Percentiles rank a stretch among this genome's conserved stretches.
Conservation (phyloP, 305 asterid genomes). For the Ilex paraguariensis region DNA sequence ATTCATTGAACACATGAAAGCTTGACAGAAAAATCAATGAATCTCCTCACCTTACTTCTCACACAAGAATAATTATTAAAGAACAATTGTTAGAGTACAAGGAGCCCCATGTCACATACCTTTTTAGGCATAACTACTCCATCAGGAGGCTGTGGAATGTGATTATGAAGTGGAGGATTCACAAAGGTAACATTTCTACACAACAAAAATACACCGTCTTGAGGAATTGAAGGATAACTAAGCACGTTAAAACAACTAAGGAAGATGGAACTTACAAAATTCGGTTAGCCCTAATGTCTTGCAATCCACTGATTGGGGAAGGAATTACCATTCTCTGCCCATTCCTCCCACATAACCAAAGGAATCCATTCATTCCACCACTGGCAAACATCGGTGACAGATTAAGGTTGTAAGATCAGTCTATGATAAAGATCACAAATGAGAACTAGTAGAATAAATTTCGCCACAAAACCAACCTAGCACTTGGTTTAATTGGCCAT, state of each 20-base stretch:
- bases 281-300: constrained; percentile 49
- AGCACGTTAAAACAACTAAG: too few relatives aligned
- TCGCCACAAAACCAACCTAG: constrained; percentile 51
- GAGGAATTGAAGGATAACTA: too few relatives aligned
- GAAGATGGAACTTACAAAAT: constrained; percentile 53
- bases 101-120: constrained; percentile 36
- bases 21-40: too few relatives aligned
- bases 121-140: constrained; percentile 63
- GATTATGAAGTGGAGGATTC: constrained; percentile 69
- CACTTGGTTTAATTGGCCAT: constrained; percentile 49
- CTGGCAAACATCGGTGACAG: constrained; percentile 36
- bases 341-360: constrained; percentile 76
- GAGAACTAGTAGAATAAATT: constrained; percentile 11
- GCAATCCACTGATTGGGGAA: constrained; percentile 60
- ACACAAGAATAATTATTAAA: too few relatives aligned
- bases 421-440: constrained; percentile 9
- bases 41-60: too few relatives aligned
- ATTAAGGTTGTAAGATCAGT: constrained; percentile 14
- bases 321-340: constrained; percentile 38
- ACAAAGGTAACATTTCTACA: constrained; percentile 84
- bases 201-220: constrained; percentile 5
- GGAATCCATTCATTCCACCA: constrained; percentile 90
- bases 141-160: constrained; percentile 72
- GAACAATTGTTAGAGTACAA: too few relatives aligned
- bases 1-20: too few relatives aligned